Evolutionary conservation across 331 rosid species (phyloP), one percentile per base, ranked within the genome.

Genomic region (Quercus lobata): DNA sequence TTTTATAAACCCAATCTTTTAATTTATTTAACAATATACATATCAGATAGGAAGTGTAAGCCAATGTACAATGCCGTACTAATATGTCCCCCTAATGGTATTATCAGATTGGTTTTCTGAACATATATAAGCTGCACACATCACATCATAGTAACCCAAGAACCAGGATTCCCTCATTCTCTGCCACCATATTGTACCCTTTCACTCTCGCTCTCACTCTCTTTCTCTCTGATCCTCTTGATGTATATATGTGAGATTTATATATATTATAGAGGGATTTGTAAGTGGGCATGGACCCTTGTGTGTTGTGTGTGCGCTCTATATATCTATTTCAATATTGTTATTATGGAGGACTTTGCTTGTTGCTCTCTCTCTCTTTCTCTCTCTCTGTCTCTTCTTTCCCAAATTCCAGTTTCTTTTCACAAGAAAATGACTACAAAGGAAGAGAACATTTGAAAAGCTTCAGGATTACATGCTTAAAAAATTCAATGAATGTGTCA

Each of bases 391-490:
- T 86, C 92, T 77, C 84, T 85, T 80, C 90, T 85, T 82, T 41
- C 63, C 63, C 82, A 63, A 71, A 74, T 82, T 85, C 68, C 68
- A 60, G 71, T 83, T 82, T 84, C 82, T 86, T 85, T 89, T 91
- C 62, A 52, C 24, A 61, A 85, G 90, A 92, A 88, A 87, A 88
- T 88, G 94, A 91, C 97, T 79, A 46, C 71, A 83, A 84, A 78
- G 75, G 92, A 85, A 81, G 85, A 73, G 78, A 86, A 77, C 87
- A 86, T 76, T 68, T 30, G 77, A 88, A 87, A 87, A 82, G 77
- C 57, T 78, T 56, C 3, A 3, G 57, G 84, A 86, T 84, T 85
- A 89, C 82, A 54, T 85, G 78, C 90, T 85, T 82, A 73, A 86
- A 88, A 78, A 81, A 84, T 72, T 82, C 54, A 30, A 87, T 77